phyloP scores from a whole-genome alignment of 164 flowering plant species.

The Macadamia integrifolia region DNA sequence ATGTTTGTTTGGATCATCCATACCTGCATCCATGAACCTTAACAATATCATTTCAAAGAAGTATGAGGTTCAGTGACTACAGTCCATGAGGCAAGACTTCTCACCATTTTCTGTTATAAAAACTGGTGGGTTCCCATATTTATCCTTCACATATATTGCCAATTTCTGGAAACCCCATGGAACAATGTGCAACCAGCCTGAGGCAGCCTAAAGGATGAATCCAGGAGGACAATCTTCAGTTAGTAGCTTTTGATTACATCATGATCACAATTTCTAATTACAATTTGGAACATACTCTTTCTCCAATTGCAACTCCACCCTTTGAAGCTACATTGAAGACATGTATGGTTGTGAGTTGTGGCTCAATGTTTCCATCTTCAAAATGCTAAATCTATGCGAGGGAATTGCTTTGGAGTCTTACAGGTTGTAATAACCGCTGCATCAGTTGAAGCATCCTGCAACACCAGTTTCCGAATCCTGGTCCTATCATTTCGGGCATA shows the following conservation, averaged over 20 bases:
- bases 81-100: not conserved
- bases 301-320: constrained; percentile 57
- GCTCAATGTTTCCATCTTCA: no score
- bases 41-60: not conserved
- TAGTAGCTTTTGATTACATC: not conserved
- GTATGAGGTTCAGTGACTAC: not conserved
- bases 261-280: not conserved
- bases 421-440: constrained; percentile 59
- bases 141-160: constrained; percentile 51
- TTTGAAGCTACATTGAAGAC: constrained; percentile 39
- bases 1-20: constrained; percentile 69
- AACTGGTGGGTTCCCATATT: constrained; percentile 65
- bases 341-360: constrained; percentile 2
- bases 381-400: not conserved
- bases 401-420: constrained; percentile 33
- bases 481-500: constrained; percentile 64
- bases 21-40: constrained; percentile 39
- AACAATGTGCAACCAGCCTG: constrained; percentile 77
- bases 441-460: constrained; percentile 72
- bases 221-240: not conserved
- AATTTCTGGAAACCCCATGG: constrained; percentile 82
- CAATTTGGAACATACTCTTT: constrained; percentile 44
- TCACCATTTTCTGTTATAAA: constrained; percentile 89
- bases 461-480: constrained; percentile 42
- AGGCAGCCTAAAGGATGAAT: constrained; percentile 48